These are phyloP conservation scores for Neospora caninum DNA, from an alignment of 169 alveolate species.

Conservation along the genomic window DNA sequence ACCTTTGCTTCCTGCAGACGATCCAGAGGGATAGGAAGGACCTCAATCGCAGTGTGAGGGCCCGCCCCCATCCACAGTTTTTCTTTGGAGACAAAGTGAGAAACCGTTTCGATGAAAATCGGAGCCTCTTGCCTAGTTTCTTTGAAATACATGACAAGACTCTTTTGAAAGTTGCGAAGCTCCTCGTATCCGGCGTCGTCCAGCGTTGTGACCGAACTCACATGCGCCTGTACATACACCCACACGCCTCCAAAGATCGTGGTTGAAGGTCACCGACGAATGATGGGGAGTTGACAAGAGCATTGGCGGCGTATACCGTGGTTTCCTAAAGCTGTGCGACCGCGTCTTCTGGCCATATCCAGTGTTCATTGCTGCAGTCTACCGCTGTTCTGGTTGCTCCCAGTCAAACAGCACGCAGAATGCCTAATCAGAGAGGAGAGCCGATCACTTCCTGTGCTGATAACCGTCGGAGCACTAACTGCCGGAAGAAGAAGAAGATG, in stretches of 20 bases:
- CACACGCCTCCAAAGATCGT: neutral
- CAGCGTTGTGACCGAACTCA: constrained; percentile 10
- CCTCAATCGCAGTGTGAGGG: constrained; percentile 51
- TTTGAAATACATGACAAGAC: constrained; percentile 15
- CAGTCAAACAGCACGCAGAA: no score
- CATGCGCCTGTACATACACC: constrained; percentile 35
- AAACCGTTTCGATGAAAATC: constrained; percentile 55
- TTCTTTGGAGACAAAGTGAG: constrained; percentile 27
- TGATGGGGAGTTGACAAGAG: neutral
- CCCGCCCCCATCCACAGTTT: constrained; percentile 27
- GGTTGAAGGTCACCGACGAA: neutral
- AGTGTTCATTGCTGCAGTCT: no score
- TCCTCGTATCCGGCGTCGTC: constrained; percentile 51
- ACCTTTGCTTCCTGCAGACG: constrained; percentile 40
- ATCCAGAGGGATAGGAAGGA: constrained; percentile 7
- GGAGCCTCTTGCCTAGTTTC: neutral
- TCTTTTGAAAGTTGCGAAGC: constrained; percentile 50
- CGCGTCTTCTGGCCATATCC: no score
- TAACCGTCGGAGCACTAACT: neutral
- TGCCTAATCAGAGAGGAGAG: no score
- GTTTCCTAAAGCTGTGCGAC: neutral
- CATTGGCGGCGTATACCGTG: neutral
- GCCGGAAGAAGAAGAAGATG: constrained; percentile 21
- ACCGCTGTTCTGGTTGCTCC: no score
- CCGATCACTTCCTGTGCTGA: no score